Evolutionary conservation across 306 rosid genomes (phyloP), one percentile per base, ranked within the genome.

Genomic region (Dryas octopetala): DNA sequence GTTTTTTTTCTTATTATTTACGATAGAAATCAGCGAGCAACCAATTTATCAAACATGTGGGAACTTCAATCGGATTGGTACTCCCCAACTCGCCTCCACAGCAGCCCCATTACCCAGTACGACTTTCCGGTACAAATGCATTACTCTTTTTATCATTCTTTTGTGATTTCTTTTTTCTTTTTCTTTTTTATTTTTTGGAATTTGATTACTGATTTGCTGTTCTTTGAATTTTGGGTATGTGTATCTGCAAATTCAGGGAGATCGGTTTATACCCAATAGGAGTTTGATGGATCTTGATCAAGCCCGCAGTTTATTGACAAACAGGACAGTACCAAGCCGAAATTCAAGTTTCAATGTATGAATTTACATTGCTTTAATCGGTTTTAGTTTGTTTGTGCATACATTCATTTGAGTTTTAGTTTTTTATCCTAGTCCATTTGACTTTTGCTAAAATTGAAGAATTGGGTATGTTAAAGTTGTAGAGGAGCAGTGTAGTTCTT

Each of bases 261-360:
- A 91, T 80, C 85, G 96, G 64, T 91, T 91, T 83, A 89, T 91
- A 38, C 96, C 97, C 19, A 91, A 78, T 70, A 72, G 96, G 85
- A 91, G 97, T 86, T 89, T 91, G 97, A 91, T 91, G 97, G 87
- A 89, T 89, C 97, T 91, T 83, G 93, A 91, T 91, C 97, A 91
- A 85, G 92, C 97, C 82, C 89, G 84, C 32, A 88, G 88, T 87
- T 81, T 91, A 41, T 81, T 92, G 89, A 88, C 96, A 2, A 84
- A 83, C 81, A 62, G 77, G 40, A 88, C 83, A 71, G 79, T 51
- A 19, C 87, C 78, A 58, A 1, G 17, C 57, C 73, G 61, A 1
- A 89, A 85, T 61, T 48, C 58, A 26, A 63, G 63, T 9, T 86
- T 90, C 68, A 77, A 47, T 77, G 97, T 85, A 89, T 4, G 68